Conservation (phyloP, 371 early-diverging fungal genomes). For the Rhizopus stolonifer region DNA sequence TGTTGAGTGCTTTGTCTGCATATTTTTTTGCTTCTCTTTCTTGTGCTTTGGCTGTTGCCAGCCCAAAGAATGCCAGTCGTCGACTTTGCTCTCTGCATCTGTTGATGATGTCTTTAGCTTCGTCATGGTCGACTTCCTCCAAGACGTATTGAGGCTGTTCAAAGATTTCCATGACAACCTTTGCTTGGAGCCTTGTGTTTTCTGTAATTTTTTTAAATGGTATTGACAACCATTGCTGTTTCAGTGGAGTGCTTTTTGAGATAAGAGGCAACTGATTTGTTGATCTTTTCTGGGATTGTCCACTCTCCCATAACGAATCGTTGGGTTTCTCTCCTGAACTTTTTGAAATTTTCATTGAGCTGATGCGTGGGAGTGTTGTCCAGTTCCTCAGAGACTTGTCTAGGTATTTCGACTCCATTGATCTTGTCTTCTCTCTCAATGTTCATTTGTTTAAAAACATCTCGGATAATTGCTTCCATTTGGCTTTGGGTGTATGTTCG, state of each 20-base stretch:
- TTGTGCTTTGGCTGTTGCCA: slow-evolving; percentile 4
- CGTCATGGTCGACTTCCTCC: background rate
- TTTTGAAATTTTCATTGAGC: slow-evolving; percentile 7
- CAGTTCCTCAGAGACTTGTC: slow-evolving; percentile 4
- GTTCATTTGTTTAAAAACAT: slow-evolving; percentile 1
- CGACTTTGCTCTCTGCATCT: background rate
- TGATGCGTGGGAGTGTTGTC: slow-evolving; percentile 1
- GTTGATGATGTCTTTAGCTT: background rate
- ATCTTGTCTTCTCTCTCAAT: slow-evolving; percentile 5
- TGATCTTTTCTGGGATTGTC: no score
- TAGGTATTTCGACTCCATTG: background rate
- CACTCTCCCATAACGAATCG: slow-evolving; percentile 5
- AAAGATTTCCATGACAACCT: no score
- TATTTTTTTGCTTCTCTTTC: slow-evolving; percentile 5
- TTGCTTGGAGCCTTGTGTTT: no score
- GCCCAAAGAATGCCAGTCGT: slow-evolving; percentile 9
- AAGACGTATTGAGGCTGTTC: no score
- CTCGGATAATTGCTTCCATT: slow-evolving; percentile 5
- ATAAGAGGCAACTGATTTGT: no score
- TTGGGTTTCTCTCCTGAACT: slow-evolving; percentile 2
- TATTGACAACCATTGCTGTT: no score
- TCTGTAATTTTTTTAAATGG: background rate
- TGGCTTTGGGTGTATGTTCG: slow-evolving; percentile 5
- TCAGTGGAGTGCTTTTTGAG: no score
- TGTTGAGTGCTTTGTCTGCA: no score